Evolutionary conservation across 208 protist species (phyloP).

Genomic region (Leptomonas pyrrhocoris): DNA sequence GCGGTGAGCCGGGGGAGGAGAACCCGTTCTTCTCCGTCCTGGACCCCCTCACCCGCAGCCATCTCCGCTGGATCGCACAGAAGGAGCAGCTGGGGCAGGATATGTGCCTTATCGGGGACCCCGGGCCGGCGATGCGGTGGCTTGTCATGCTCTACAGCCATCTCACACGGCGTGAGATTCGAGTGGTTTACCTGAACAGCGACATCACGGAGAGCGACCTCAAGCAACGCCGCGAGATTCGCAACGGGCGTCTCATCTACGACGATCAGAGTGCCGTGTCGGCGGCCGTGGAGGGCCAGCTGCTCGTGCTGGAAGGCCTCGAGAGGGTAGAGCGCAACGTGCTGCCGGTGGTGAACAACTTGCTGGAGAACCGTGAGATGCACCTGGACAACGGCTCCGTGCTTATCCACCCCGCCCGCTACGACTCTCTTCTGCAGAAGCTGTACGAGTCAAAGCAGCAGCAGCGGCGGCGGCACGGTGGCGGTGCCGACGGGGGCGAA

Average conservation of each 20-base stretch:
- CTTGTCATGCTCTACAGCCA: conserved; percentile 83
- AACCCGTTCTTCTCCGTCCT: conserved; percentile 70
- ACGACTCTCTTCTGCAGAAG: conserved; percentile 81
- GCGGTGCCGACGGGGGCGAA: background rate
- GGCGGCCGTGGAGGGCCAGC: conserved; percentile 88
- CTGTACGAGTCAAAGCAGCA: conserved; percentile 34
- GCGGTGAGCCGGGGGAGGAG: conserved; percentile 18
- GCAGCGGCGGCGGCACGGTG: background rate
- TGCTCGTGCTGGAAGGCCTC: conserved; percentile 95
- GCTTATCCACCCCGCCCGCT: conserved; percentile 88
- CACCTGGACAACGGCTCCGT: conserved; percentile 93
- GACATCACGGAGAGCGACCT: conserved; percentile 96
- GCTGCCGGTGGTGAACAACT: conserved; percentile 94
- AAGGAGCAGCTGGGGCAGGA: conserved; percentile 94
- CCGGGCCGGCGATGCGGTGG: conserved; percentile 84
- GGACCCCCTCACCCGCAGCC: conserved; percentile 58
- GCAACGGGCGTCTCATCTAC: conserved; percentile 87
- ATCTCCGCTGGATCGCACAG: conserved; percentile 92
- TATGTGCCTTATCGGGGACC: conserved; percentile 94
- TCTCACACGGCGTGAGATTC: conserved; percentile 80
- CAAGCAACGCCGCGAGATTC: conserved; percentile 93
- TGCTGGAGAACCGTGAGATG: conserved; percentile 97
- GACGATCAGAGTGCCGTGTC: conserved; percentile 93
- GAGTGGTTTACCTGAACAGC: conserved; percentile 88
- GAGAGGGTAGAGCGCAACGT: conserved; percentile 96